Percentiles rank a stretch among this genome's conserved stretches.
Conservation (phyloP, 192 early-diverging fungal species). For the Backusella parvicylindrica region DNA sequence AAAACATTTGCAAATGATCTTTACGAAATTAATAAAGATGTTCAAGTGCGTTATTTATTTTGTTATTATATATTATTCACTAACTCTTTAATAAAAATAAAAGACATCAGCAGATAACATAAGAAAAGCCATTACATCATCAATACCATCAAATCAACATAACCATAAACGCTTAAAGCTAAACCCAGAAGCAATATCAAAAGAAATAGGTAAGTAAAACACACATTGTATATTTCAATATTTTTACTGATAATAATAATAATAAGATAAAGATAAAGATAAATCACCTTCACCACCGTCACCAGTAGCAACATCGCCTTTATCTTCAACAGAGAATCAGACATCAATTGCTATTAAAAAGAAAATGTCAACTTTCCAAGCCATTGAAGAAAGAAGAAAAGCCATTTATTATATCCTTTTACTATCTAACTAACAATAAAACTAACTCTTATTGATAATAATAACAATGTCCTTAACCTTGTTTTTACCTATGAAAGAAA, state of each 20-base stretch:
- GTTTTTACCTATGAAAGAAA: slow-evolving; percentile 1
- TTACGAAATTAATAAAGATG: not conserved
- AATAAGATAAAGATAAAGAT: not conserved
- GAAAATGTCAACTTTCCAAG: not conserved
- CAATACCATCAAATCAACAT: not conserved
- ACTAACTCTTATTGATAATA: not conserved
- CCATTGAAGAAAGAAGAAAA: not conserved
- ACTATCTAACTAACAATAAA: not conserved
- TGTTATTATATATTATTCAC: not conserved
- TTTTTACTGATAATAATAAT: not conserved
- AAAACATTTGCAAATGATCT: not conserved
- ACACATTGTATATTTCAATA: not conserved
- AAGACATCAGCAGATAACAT: not conserved
- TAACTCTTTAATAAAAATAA: not conserved
- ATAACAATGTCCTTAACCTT: not conserved
- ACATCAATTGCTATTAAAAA: not conserved
- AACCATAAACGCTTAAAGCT: not conserved
- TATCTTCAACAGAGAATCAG: not conserved
- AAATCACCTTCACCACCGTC: not conserved
- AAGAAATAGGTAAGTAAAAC: not conserved
- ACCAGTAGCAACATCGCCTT: not conserved
- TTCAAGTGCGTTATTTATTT: not conserved
- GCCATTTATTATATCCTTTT: not conserved
- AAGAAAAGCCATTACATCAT: slow-evolving; percentile 1
- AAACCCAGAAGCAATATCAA: not conserved